Evolutionary conservation across 2,329 filamentous ascomycete genomes (phyloP).

Genomic region (Trichophyton rubrum): DNA sequence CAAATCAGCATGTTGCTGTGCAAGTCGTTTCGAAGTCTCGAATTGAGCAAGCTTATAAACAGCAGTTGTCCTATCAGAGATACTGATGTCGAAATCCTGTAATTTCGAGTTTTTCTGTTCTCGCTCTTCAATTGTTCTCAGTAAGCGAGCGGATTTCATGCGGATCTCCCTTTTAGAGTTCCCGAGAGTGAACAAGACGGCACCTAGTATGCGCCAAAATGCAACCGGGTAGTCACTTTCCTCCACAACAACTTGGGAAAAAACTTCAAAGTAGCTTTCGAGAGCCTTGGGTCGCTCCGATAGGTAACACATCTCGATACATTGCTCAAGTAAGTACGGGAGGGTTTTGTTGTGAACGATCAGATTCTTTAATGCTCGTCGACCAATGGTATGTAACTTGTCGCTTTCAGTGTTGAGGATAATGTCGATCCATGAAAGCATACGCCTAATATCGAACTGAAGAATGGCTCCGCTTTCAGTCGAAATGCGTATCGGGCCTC

Average conservation of each 20-base stretch:
- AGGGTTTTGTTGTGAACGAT: constrained; percentile 84
- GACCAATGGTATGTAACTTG: constrained; percentile 78
- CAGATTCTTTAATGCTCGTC: constrained; percentile 75
- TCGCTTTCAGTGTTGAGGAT: constrained; percentile 91
- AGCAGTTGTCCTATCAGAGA: constrained; percentile 94
- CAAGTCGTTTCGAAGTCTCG: constrained; percentile 81
- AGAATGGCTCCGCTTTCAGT: constrained; percentile 79
- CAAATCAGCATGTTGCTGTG: constrained; percentile 75
- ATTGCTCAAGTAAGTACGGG: constrained; percentile 72
- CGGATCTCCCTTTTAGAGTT: constrained; percentile 82
- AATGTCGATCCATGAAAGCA: constrained; percentile 89
- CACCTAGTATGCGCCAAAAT: constrained; percentile 81
- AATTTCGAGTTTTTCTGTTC: constrained; percentile 79
- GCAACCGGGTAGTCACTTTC: constrained; percentile 69
- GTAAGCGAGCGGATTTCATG: constrained; percentile 70
- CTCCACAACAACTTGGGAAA: constrained; percentile 74
- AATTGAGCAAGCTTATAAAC: constrained; percentile 97
- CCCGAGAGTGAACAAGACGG: constrained; percentile 83
- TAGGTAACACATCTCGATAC: constrained; percentile 81
- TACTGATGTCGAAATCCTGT: constrained; percentile 95
- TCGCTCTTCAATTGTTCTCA: constrained; percentile 70
- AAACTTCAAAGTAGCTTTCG: constrained; percentile 90
- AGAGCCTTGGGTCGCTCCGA: constrained; percentile 69
- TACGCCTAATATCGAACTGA: constrained; percentile 81
- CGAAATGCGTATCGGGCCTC: constrained; percentile 66